A percentile compares a stretch with the other conserved stretches of the same genome.
These are phyloP conservation scores for Botrytis squamosa DNA, from an alignment of 2,329 filamentous ascomycete species.

Conservation along the genomic window DNA sequence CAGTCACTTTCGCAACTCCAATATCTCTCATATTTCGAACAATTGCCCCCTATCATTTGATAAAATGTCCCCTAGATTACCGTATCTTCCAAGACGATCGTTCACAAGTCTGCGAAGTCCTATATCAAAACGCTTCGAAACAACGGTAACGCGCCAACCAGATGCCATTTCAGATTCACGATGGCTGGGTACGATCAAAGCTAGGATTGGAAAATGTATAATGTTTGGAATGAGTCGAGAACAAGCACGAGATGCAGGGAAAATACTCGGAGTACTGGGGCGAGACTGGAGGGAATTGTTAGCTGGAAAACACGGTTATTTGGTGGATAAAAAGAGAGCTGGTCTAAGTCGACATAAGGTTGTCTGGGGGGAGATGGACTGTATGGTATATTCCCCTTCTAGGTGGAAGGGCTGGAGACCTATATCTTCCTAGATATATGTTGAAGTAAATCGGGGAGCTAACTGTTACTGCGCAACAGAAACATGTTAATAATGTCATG, in stretches of 20 bases:
- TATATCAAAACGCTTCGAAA: background rate
- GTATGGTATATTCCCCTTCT: conserved; percentile 49
- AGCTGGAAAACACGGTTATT: conserved; percentile 72
- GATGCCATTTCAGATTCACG: conserved; percentile 37
- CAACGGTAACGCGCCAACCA: background rate
- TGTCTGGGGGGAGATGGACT: conserved; percentile 82
- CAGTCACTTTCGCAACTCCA: background rate
- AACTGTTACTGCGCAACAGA: conserved; percentile 41
- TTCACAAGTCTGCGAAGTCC: background rate
- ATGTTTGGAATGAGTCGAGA: conserved; percentile 63
- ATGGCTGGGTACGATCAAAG: conserved; percentile 70
- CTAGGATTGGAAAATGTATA: conserved; percentile 71
- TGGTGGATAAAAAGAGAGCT: conserved; percentile 60
- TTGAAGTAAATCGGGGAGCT: background rate
- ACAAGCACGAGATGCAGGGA: conserved; percentile 58
- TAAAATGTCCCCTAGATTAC: background rate
- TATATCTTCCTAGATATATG: background rate
- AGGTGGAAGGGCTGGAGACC: background rate
- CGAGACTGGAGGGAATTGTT: conserved; percentile 69
- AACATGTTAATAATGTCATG: conserved; percentile 83
- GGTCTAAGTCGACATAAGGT: conserved; percentile 67
- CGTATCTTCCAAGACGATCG: background rate
- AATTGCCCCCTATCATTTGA: background rate
- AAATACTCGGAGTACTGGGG: conserved; percentile 59
- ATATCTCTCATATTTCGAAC: background rate